phyloP scores from a whole-genome alignment of 1,139 yeast species.

The Yamadazyma blattariae region DNA sequence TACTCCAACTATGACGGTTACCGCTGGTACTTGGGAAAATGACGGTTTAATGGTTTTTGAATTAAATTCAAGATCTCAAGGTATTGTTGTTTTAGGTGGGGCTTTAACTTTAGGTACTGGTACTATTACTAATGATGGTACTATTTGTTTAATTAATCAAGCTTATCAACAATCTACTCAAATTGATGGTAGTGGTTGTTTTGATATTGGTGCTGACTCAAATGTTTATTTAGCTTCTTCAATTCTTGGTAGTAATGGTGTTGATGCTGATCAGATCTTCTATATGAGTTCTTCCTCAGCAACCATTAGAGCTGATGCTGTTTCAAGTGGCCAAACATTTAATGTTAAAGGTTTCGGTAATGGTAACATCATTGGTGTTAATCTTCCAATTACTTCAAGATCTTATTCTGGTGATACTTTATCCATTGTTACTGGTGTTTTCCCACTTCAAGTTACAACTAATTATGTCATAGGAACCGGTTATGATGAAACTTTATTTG shows the following conservation, averaged over 20 bases:
- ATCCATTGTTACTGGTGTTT: constrained; percentile 17
- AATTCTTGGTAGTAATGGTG: constrained; percentile 12
- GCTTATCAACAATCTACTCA: constrained; percentile 22
- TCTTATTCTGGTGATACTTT: constrained; percentile 12
- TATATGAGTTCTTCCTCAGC: constrained; percentile 20
- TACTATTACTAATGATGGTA: constrained; percentile 25
- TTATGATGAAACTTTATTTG: constrained; percentile 13
- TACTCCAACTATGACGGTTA: constrained; percentile 17
- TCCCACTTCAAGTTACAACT: constrained; percentile 16
- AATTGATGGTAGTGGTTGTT: constrained; percentile 28
- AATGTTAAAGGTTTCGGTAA: constrained; percentile 31
- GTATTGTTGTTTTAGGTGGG: constrained; percentile 17
- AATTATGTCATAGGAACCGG: constrained; percentile 25
- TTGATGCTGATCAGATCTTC: constrained; percentile 18
- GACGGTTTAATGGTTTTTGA: constrained; percentile 22
- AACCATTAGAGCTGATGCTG: constrained; percentile 18
- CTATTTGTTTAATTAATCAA: constrained; percentile 25
- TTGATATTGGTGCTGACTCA: constrained; percentile 21
- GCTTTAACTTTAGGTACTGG: constrained; percentile 5
- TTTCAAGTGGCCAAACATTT: constrained; percentile 19
- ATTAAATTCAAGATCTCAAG: constrained; percentile 18
- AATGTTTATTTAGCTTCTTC: constrained; percentile 20
- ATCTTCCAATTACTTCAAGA: constrained; percentile 10
- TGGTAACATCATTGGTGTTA: constrained; percentile 26
- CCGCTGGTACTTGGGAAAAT: constrained; percentile 21